These are phyloP conservation scores for Betula pendula DNA, from an alignment of 306 rosid species.

Conservation along the genomic window DNA sequence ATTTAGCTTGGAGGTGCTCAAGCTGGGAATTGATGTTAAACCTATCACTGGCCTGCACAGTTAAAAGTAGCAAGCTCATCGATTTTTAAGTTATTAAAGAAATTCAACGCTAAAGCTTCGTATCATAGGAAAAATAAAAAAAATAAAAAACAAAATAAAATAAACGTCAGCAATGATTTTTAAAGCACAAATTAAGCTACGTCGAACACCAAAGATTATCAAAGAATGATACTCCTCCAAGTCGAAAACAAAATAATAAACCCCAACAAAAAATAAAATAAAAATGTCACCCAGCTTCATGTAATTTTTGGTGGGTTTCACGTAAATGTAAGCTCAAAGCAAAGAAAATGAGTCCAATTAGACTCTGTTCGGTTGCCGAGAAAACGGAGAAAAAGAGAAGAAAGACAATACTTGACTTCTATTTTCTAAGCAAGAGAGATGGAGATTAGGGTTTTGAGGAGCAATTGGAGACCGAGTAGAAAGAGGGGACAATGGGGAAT, in stretches of 20 bases:
- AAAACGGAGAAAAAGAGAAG: background rate
- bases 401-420: background rate
- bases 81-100: background rate
- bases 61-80: background rate
- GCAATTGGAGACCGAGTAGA: background rate
- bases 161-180: background rate
- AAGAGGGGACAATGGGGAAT: too few relatives aligned
- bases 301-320: background rate
- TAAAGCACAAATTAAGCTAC: background rate
- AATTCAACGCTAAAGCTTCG: background rate
- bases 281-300: background rate
- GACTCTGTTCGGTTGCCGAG: background rate
- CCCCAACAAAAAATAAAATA: background rate
- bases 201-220: background rate
- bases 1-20: slow-evolving; percentile 92
- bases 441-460: background rate
- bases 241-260: background rate
- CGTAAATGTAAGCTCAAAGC: background rate
- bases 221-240: background rate
- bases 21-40: slow-evolving; percentile 96
- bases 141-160: background rate
- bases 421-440: too few relatives aligned
- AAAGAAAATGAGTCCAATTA: background rate
- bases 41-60: slow-evolving; percentile 86
- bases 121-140: too few relatives aligned